Conservation (phyloP, 192 early-diverging fungal genomes). For the Dispira parvispora region DNA sequence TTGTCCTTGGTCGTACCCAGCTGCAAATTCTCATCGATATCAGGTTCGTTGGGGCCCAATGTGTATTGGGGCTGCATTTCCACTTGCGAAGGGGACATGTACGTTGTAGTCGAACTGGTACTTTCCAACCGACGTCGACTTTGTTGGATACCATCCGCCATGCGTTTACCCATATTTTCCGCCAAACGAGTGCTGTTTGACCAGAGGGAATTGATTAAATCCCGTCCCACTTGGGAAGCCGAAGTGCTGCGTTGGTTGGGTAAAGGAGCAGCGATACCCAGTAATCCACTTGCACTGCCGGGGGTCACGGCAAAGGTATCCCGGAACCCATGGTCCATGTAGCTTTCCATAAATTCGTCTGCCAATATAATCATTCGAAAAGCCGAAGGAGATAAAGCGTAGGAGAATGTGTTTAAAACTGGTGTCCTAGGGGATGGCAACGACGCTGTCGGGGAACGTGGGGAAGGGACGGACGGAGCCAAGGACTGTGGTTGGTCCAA, state of each 20-base stretch:
- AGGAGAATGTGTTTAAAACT: slow-evolving; percentile 10
- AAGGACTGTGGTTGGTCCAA: background rate
- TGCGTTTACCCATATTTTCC: slow-evolving; percentile 7
- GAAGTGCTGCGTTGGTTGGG: background rate
- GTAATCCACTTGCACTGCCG: background rate
- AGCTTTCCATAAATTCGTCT: slow-evolving; percentile 69
- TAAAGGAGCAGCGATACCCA: background rate
- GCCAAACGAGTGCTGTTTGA: background rate
- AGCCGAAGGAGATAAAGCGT: slow-evolving; percentile 23
- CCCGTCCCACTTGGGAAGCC: slow-evolving; percentile 9
- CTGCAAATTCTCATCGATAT: too few relatives aligned
- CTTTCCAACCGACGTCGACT: background rate
- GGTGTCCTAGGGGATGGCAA: background rate
- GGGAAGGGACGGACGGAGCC: background rate
- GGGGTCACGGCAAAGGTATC: slow-evolving; percentile 7
- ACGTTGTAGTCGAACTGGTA: background rate
- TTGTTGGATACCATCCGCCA: slow-evolving; percentile 8
- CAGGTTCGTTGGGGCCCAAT: background rate
- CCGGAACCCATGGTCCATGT: slow-evolving; percentile 39
- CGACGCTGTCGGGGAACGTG: background rate
- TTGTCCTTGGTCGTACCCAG: background rate
- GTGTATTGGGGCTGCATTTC: background rate
- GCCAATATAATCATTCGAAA: slow-evolving; percentile 72
- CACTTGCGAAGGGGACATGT: background rate
- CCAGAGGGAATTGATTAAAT: slow-evolving; percentile 8